Evolutionary conservation across 306 rosid species (phyloP), one percentile per base, ranked within the genome.

Genomic region (Calophaca sinica): DNA sequence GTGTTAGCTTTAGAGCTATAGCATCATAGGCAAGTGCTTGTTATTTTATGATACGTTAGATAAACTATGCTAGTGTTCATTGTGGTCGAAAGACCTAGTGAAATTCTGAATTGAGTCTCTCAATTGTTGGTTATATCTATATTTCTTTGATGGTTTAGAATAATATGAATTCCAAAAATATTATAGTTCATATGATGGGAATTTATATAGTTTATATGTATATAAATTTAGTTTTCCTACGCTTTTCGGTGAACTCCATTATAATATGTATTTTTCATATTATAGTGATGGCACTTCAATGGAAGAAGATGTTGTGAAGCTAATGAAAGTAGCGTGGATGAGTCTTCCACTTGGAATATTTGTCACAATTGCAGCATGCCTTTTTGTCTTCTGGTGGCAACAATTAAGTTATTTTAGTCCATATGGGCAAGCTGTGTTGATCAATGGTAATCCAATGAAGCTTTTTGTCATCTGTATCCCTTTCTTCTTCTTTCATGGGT

Each of bases 321-420:
- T 94, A 72, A 89, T 90, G 89, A 91, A 82, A 87, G 88, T 94
- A 53, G 93, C 89, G 7, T 94, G 98, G 98, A 66, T 88, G 85
- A 88, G 89, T 86, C 72, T 93, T 54, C 98, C 96, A 1, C 87
- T 93, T 73, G 97, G 97, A 66, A 69, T 87, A 49, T 65, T 88
- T 69, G 77, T 94, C 72, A 90, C 98, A 53, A 45, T 78, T 72
- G 87, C 79, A 39, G 93, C 90, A 6, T 90, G 90, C 48, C 72
- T 83, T 63, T 80, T 86, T 68, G 92, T 91, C 63, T 81, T 90
- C 75, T 91, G 97, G 98, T 90, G 86, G 90, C 92, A 91, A 82
- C 85, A 74, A 44, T 58, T 94, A 72, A 55, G 73, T 80, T 77
- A 78, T 87, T 88, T 82, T 70, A 75, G 86, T 87, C 90, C 96